Evolutionary conservation across 345 rosid genomes (phyloP).

Genomic region (Euphorbia lathyris): DNA sequence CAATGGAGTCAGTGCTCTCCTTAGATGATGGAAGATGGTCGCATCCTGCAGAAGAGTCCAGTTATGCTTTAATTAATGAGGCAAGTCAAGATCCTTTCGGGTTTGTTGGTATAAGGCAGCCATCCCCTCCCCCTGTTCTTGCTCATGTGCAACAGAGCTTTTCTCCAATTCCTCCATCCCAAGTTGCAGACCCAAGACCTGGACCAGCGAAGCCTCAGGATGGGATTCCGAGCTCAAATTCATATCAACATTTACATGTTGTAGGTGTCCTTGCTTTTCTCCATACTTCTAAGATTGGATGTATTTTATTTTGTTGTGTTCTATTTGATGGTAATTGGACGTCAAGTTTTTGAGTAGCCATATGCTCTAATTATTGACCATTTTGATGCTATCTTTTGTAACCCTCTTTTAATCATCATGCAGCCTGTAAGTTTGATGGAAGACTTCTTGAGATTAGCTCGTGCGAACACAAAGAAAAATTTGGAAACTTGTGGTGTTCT

Average conservation of each 20-base stretch:
- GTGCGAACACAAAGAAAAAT: constrained; percentile 74
- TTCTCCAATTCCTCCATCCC: constrained; percentile 76
- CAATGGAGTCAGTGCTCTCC: constrained; percentile 82
- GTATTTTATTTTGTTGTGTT: constrained; percentile 4
- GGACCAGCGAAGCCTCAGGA: constrained; percentile 77
- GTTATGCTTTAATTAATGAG: constrained; percentile 44
- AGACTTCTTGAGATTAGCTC: constrained; percentile 80
- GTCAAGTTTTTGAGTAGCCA: constrained; percentile 1
- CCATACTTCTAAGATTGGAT: not conserved
- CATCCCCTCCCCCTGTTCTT: constrained; percentile 93
- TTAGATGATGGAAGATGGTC: constrained; percentile 93
- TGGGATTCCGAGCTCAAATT: constrained; percentile 42
- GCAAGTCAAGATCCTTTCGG: constrained; percentile 76
- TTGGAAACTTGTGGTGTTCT: constrained; percentile 94
- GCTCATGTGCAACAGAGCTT: constrained; percentile 63
- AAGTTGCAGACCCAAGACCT: constrained; percentile 99
- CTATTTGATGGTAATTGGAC: constrained; percentile 1
- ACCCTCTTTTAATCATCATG: constrained; percentile 11
- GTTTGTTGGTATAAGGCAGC: constrained; percentile 74
- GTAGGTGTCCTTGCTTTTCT: constrained; percentile 41
- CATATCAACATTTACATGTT: constrained; percentile 81
- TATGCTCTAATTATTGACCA: constrained; percentile 13
- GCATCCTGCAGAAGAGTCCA: constrained; percentile 43
- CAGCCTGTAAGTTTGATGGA: constrained; percentile 91
- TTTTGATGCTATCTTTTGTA: constrained; percentile 12